phyloP scores from a whole-genome alignment of 306 rosid species.

The Cicer chorassanicum region DNA sequence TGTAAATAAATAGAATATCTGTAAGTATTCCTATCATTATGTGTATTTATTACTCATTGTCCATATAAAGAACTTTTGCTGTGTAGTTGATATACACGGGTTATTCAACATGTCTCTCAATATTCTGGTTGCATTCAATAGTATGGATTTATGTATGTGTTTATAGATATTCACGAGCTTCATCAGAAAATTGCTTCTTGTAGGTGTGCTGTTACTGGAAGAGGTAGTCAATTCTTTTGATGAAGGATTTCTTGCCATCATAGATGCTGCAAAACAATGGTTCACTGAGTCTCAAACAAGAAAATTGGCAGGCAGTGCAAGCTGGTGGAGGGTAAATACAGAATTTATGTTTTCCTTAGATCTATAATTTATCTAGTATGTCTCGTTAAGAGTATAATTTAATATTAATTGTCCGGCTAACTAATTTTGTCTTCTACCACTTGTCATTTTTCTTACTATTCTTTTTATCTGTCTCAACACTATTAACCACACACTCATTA shows the following conservation, averaged over 20 bases:
- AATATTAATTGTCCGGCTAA: not conserved
- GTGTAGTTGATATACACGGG: too few relatives aligned
- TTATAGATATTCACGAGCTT: constrained; percentile 12
- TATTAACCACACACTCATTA: not conserved
- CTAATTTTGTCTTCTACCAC: not conserved
- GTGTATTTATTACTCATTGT: too few relatives aligned
- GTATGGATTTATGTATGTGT: constrained; percentile 1
- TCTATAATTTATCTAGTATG: constrained; percentile 30
- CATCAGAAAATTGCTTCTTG: constrained; percentile 42
- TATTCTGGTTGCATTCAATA: too few relatives aligned
- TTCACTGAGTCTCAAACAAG: constrained; percentile 70
- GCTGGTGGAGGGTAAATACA: constrained; percentile 89
- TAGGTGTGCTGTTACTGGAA: constrained; percentile 88
- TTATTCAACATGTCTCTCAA: too few relatives aligned
- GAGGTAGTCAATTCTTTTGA: constrained; percentile 70
- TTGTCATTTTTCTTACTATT: not conserved
- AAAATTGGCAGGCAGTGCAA: constrained; percentile 66
- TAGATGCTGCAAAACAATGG: constrained; percentile 68
- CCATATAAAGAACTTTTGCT: too few relatives aligned
- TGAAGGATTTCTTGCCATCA: constrained; percentile 72
- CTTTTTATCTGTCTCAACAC: not conserved
- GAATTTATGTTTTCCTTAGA: constrained; percentile 32
- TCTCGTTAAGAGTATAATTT: constrained; percentile 10
- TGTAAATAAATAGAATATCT: too few relatives aligned
- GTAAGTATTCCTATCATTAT: too few relatives aligned